Base-by-base conservation (phyloP, 768 basidiomycete species). In the Lactifluus hygrophoroides region DNA sequence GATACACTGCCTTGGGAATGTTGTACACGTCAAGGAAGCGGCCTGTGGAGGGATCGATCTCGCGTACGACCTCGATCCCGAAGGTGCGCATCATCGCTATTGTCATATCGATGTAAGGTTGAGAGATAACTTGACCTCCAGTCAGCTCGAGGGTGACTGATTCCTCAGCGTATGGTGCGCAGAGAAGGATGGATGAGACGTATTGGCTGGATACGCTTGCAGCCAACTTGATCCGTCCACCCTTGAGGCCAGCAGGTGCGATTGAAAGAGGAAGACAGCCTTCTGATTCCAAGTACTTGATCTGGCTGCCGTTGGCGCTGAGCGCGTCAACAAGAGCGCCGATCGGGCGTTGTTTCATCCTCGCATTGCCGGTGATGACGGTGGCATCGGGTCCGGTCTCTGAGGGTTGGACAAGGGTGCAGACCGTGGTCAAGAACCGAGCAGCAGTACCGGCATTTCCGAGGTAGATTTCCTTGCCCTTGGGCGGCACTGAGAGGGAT, bases 51-150 rank as follows among this genome's bases (percentile, higher is more conserved):
- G 78, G 64, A 64, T 89, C 90, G 16, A 66, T 69, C 57, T 87
- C 77, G 47, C 95, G 82, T 17, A 73, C 72, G 49, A 93, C 94
- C 9, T 76, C 65, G 60, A 97, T 76, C 3, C 94, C 95, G 69
- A 99, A 99, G 8, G 87, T 82, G 61, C 78, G 78, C 96, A 99
- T 98, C 87, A 99, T 96, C 9, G 93, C 85, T 65, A 96, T 88
- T 9, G 96, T 98, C 96, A 98, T 97, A 74, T 99, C 94, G 71
- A 99, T 98, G 75, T 98, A 99, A 0, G 94, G 94, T 73, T 98
- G 95, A 5, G 93, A 96, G 69, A 99, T 97, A 68, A 98, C 96
- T 59, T 90, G 85, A 0, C 93, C 95, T 11, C 95, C 96, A 0
- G 83, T 88, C 61, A 99, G 81, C 72, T 96, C 88, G 52, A 98